These are phyloP conservation scores for Yamadazyma philogaea DNA, from an alignment of 805 yeast species.

Conservation along the genomic window DNA sequence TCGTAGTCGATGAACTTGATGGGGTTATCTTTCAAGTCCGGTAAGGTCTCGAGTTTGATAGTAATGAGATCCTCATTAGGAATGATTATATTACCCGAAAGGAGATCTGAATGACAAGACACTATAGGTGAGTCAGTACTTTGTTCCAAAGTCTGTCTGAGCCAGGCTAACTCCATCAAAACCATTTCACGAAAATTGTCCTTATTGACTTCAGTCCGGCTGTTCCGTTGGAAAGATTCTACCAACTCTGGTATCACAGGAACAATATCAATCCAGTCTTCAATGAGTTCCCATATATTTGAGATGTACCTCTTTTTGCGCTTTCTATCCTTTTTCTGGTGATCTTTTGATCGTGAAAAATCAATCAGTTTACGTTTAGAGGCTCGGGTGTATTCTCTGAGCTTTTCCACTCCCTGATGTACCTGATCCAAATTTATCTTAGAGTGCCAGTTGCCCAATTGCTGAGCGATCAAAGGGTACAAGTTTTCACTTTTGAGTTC, in stretches of 20 bases:
- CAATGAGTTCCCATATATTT: constrained; percentile 58
- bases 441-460: constrained; percentile 70
- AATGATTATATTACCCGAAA: constrained; percentile 70
- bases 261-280: constrained; percentile 59
- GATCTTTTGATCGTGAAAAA: constrained; percentile 1
- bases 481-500: constrained; percentile 49
- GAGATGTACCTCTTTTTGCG: constrained; percentile 31
- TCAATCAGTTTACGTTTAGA: constrained; percentile 13
- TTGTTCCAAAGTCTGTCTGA: constrained; percentile 36
- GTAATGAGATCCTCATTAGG: constrained; percentile 34
- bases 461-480: constrained; percentile 59
- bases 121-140: constrained; percentile 49
- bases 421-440: constrained; percentile 44
- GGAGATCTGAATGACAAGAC: constrained; percentile 66
- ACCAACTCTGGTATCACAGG: constrained; percentile 48
- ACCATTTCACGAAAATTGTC: constrained; percentile 39
- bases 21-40: constrained; percentile 30
- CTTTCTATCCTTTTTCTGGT: constrained; percentile 3
- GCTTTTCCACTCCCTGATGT: constrained; percentile 43
- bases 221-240: constrained; percentile 34
- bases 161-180: constrained; percentile 53
- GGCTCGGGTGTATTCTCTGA: constrained; percentile 26
- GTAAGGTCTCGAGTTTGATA: constrained; percentile 13
- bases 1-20: constrained; percentile 68
- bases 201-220: constrained; percentile 19